phyloP scores from a whole-genome alignment of 1,139 yeast genomes.

The Diutina pseudorugosa region DNA sequence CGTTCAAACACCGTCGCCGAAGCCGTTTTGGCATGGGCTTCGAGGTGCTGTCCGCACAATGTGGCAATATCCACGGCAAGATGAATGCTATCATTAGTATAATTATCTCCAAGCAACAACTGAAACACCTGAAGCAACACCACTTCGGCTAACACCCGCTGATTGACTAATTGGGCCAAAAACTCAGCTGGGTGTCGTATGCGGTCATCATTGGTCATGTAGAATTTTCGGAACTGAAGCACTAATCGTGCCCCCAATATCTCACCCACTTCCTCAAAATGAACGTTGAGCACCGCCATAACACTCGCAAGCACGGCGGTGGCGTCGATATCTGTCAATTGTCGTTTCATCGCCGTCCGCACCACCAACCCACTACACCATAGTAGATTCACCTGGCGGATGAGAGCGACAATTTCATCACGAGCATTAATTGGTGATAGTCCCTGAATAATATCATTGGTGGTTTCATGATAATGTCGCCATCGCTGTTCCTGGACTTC shows the following conservation, averaged over 20 bases:
- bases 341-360: constrained; percentile 45
- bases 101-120: constrained; percentile 33
- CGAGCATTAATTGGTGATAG: constrained; percentile 16
- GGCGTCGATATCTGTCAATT: constrained; percentile 20
- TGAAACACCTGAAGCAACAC: constrained; percentile 53
- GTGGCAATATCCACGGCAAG: constrained; percentile 15
- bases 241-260: constrained; percentile 42
- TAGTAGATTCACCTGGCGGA: constrained; percentile 35
- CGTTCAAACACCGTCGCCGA: constrained; percentile 45
- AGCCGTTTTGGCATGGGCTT: constrained; percentile 14
- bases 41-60: constrained; percentile 15
- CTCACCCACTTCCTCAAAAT: constrained; percentile 60
- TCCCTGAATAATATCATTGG: neutral
- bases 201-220: constrained; percentile 32
- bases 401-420: constrained; percentile 33
- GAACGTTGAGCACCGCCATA: constrained; percentile 49
- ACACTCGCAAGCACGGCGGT: constrained; percentile 46
- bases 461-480: neutral
- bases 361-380: constrained; percentile 53
- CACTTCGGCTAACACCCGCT: constrained; percentile 53
- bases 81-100: constrained; percentile 32
- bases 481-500: neutral
- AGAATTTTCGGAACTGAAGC: constrained; percentile 47
- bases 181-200: constrained; percentile 36
- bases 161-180: constrained; percentile 53